Evolutionary conservation across 345 rosid species (phyloP), one percentile per base, ranked within the genome.

Genomic region (Clarkia xantiana): DNA sequence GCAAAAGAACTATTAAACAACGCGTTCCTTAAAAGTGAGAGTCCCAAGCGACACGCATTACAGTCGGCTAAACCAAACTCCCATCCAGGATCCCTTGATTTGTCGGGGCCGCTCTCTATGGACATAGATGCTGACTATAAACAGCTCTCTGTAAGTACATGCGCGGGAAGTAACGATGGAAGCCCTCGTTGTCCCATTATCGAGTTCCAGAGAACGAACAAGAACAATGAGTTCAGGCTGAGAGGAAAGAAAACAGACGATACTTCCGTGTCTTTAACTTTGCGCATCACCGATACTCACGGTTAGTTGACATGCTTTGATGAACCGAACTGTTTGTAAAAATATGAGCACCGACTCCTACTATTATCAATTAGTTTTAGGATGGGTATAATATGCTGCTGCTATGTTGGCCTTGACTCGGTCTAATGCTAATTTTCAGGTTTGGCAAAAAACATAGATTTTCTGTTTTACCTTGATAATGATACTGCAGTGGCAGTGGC

Each of bases 401-500:
- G n/a, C n/a, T n/a, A n/a, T n/a, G n/a, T n/a, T n/a, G n/a, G n/a
- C n/a, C n/a, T n/a, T n/a, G n/a, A n/a, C n/a, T n/a, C n/a, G n/a
- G n/a, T n/a, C n/a, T n/a, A n/a, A n/a, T n/a, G n/a, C n/a, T n/a
- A n/a, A 14, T 39, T 22, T 53, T 57, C n/a, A 75, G 93, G 82
- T 57, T 70, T 60, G 42, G 77, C 52, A 38, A 76, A 71, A 53
- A 79, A 78, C 47, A 74, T 88, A 43, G 72, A 82, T 73, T 84
- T 88, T 53, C 67, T 61, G 18, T 84, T 79, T 66, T 82, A 67
- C 57, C 79, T 81, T 39, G 84, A 78, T 56, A 62, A 78, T 14
- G 97, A 88, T 58, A 84, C 97, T 44, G 74, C 86, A 40, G 53
- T 63, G 18, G 72, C 80, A 1, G 79, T 84, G 40, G 83, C 86